Evolutionary conservation across 352 stramenopile species (phyloP).

Genomic region (Globisporangium apiculatum): DNA sequence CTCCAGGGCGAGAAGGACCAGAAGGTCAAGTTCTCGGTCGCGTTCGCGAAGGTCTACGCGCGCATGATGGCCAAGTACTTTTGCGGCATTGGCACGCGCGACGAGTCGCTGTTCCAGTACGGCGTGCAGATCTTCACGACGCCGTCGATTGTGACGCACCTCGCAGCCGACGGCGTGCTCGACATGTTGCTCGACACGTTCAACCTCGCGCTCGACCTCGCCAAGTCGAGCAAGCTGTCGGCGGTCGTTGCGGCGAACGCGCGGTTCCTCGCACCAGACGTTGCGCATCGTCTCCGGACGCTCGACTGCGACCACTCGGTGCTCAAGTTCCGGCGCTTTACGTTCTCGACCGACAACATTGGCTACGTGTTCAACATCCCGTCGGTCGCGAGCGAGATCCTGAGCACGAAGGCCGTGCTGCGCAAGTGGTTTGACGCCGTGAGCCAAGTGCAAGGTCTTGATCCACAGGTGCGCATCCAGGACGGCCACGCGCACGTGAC

Average conservation of each 20-base stretch:
- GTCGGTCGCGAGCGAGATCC: slow-evolving; percentile 49
- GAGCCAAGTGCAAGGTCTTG: slow-evolving; percentile 69
- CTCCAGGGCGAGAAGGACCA: slow-evolving; percentile 92
- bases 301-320: slow-evolving; percentile 89
- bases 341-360: slow-evolving; percentile 90
- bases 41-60: slow-evolving; percentile 83
- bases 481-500: slow-evolving; percentile 88
- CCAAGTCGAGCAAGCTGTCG: slow-evolving; percentile 34
- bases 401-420: slow-evolving; percentile 46
- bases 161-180: slow-evolving; percentile 51
- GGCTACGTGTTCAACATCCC: slow-evolving; percentile 95
- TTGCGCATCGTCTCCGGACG: slow-evolving; percentile 24
- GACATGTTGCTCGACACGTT: slow-evolving; percentile 78
- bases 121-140: slow-evolving; percentile 94
- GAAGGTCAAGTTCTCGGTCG: slow-evolving; percentile 90
- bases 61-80: slow-evolving; percentile 86
- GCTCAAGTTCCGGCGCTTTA: slow-evolving; percentile 91
- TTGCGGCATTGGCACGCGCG: slow-evolving; percentile 81
- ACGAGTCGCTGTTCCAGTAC: slow-evolving; percentile 89
- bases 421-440: slow-evolving; percentile 69
- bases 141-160: slow-evolving; percentile 75
- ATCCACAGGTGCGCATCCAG: slow-evolving; percentile 68
- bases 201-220: slow-evolving; percentile 64
- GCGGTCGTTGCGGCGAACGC: slow-evolving; percentile 18
- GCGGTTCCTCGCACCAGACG: slow-evolving; percentile 12